These are phyloP conservation scores for Echinochloa phyllopogon DNA, from an alignment of 176 grass and related monocot genomes.

Conservation along the genomic window DNA sequence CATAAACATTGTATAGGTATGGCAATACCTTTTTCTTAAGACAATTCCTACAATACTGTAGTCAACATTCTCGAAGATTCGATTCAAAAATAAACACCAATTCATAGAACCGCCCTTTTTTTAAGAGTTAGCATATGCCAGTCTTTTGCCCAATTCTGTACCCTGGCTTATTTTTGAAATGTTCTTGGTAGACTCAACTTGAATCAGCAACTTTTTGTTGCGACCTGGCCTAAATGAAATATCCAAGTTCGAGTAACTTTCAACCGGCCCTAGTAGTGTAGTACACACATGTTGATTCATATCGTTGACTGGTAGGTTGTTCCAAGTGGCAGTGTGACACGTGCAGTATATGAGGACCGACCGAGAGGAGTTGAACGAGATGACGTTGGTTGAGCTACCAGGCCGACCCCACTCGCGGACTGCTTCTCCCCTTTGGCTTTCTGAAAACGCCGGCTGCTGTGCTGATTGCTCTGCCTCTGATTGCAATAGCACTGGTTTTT, in stretches of 20 bases:
- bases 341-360: background rate
- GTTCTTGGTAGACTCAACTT: background rate
- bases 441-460: background rate
- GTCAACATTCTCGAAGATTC: background rate
- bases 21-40: background rate
- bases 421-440: background rate
- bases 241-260: background rate
- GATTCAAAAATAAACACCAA: background rate
- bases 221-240: slow-evolving; percentile 1
- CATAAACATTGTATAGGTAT: background rate
- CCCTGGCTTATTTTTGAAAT: background rate
- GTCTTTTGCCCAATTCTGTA: background rate
- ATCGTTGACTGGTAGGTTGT: background rate
- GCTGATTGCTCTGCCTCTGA: background rate
- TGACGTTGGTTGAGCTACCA: background rate
- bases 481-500: background rate
- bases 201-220: background rate
- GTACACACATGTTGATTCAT: background rate
- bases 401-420: background rate
- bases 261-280: background rate
- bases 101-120: too few relatives aligned
- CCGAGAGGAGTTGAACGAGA: background rate
- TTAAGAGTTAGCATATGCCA: too few relatives aligned
- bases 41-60: background rate
- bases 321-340: background rate